Percentiles rank a stretch among this genome's conserved stretches.
Evolutionary conservation across 2,329 filamentous ascomycete genomes (phyloP).

Genomic region (Fusarium protoensiforme): DNA sequence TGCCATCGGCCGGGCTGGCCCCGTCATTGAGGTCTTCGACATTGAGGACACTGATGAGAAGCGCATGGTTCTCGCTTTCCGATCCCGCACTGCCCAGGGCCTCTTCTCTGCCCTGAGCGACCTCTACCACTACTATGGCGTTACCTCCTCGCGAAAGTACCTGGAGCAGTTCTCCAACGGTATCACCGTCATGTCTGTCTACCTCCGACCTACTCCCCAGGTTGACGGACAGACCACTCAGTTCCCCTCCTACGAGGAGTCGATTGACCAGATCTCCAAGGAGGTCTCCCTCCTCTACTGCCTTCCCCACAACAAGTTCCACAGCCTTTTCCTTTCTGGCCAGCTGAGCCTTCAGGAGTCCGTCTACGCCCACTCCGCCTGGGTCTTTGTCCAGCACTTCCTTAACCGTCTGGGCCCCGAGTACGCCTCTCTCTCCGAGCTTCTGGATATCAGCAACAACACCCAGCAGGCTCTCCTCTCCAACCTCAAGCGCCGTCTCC

Average conservation of each 20-base stretch:
- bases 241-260: conserved; percentile 86
- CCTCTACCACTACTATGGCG: conserved; percentile 97
- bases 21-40: conserved; percentile 98
- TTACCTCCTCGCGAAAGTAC: conserved; percentile 97
- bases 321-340: conserved; percentile 86
- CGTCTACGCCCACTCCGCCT: conserved; percentile 96
- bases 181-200: conserved; percentile 96
- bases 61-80: conserved; percentile 93
- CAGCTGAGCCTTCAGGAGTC: conserved; percentile 94
- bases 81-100: conserved; percentile 89
- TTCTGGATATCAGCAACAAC: conserved; percentile 84
- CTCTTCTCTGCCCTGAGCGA: conserved; percentile 96
- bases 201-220: conserved; percentile 79
- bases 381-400: conserved; percentile 98
- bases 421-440: conserved; percentile 85
- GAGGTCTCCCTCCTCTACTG: conserved; percentile 98
- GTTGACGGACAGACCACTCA: conserved; percentile 57
- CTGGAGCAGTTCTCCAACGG: conserved; percentile 99
- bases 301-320: conserved; percentile 96
- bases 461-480: conserved; percentile 87
- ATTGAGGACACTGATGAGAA: conserved; percentile 93
- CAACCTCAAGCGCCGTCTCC: conserved; percentile 94
- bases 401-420: conserved; percentile 93
- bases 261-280: conserved; percentile 99
- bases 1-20: conserved; percentile 85